phyloP scores from a whole-genome alignment of 1,139 yeast species.

The Suhomyces maxii region DNA sequence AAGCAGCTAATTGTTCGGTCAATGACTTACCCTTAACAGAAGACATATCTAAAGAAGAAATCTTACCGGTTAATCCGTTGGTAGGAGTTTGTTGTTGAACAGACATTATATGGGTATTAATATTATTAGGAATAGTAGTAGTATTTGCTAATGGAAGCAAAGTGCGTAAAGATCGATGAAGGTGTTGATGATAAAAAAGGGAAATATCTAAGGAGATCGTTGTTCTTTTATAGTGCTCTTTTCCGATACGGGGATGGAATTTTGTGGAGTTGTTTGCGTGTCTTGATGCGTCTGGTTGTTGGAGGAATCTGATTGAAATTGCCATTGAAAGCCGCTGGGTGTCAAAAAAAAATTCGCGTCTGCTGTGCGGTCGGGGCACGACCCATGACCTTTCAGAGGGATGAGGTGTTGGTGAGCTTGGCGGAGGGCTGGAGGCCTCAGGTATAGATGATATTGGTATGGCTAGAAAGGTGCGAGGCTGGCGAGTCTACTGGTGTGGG shows the following conservation, averaged over 20 bases:
- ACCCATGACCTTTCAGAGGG: background rate
- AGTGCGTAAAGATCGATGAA: background rate
- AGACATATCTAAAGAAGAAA: conserved; percentile 43
- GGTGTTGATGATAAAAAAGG: background rate
- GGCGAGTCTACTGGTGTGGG: background rate
- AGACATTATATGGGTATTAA: conserved; percentile 34
- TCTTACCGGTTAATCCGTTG: conserved; percentile 50
- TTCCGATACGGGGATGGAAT: conserved; percentile 2
- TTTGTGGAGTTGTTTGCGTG: conserved; percentile 2
- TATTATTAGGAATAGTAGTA: no score
- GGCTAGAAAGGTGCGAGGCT: background rate
- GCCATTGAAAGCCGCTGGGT: conserved; percentile 4
- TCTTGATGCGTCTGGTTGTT: conserved; percentile 1
- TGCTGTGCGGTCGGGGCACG: conserved; percentile 1
- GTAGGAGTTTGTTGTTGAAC: conserved; percentile 48
- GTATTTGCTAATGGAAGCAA: no score
- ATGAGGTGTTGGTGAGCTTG: background rate
- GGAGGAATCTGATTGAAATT: conserved; percentile 1
- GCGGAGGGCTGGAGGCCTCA: background rate
- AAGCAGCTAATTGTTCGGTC: conserved; percentile 49
- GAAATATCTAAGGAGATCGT: background rate
- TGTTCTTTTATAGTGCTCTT: conserved; percentile 2
- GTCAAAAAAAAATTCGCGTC: background rate
- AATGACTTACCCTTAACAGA: conserved; percentile 35
- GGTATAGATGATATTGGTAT: conserved; percentile 1